Evolutionary conservation across 2,329 filamentous ascomycete species (phyloP).

Genomic region (Raffaelea arxii): DNA sequence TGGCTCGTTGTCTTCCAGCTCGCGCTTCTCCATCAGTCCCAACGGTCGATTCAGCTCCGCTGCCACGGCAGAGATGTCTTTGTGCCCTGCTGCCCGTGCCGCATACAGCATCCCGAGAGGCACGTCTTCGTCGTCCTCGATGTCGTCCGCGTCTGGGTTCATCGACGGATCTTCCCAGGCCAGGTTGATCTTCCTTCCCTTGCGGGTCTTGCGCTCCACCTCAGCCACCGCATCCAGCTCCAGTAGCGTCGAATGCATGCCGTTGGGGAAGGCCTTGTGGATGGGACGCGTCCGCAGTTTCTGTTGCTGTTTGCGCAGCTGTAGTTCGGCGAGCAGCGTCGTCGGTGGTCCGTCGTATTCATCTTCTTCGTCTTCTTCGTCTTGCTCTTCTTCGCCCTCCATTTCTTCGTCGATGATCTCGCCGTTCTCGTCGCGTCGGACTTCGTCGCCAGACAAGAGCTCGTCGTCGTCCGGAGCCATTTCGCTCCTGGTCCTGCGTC

Average conservation of each 20-base stretch:
- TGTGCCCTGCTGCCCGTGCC: constrained; percentile 42
- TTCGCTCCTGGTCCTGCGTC: background rate
- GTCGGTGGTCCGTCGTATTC: constrained; percentile 66
- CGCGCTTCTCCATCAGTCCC: constrained; percentile 69
- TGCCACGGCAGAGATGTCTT: constrained; percentile 34
- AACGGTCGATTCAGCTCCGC: constrained; percentile 54
- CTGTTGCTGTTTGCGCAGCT: constrained; percentile 82
- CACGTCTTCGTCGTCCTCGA: constrained; percentile 76
- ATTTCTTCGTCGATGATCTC: no score
- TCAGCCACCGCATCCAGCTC: constrained; percentile 87
- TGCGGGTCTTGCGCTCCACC: constrained; percentile 65
- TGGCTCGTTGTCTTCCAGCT: constrained; percentile 88
- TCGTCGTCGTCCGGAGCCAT: constrained; percentile 18
- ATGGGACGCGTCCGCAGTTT: constrained; percentile 67
- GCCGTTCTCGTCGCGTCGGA: constrained; percentile 22
- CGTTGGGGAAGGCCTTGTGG: constrained; percentile 53
- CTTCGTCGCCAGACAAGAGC: constrained; percentile 24
- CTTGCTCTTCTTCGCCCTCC: constrained; percentile 33
- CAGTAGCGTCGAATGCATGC: constrained; percentile 83
- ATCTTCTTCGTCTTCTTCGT: constrained; percentile 36
- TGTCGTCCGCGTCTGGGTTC: constrained; percentile 32
- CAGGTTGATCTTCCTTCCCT: constrained; percentile 68
- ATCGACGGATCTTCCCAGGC: constrained; percentile 73
- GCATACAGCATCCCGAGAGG: constrained; percentile 76
- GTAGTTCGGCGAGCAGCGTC: constrained; percentile 84